Base-by-base conservation (phyloP, 179 eudicot species). In the Dionaea muscipula region DNA sequence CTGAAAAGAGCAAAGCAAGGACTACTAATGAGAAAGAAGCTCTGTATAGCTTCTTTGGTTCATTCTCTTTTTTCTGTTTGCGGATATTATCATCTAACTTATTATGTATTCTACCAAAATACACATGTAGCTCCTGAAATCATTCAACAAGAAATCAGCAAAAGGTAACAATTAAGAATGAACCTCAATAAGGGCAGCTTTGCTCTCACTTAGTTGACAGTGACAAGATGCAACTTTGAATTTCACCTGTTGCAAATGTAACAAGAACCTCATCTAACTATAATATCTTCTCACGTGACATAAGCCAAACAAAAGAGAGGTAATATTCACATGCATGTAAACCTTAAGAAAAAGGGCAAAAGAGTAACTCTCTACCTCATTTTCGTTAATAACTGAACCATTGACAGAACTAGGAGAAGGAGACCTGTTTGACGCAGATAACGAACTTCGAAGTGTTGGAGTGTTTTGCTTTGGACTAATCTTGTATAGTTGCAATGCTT, bases 101-200 rank as follows among this genome's bases (percentile, higher is more conserved):
- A n/a, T n/a, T n/a, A n/a, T n/a, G n/a, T n/a, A n/a, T n/a, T n/a
- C n/a, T n/a, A n/a, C n/a, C n/a, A n/a, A n/a, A n/a, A n/a, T n/a
- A n/a, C n/a, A n/a, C n/a, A n/a, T n/a, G n/a, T n/a, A n/a, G n/a
- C n/a, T n/a, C n/a, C n/a, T n/a, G n/a, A n/a, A n/a, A n/a, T n/a
- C n/a, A n/a, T n/a, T n/a, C n/a, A n/a, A n/a, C n/a, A n/a, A n/a
- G n/a, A 24, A 10, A 21, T 45, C n/a, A 13, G 35, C 24, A 51
- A 27, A 65, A 28, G 43, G 11, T 26, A 53, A 43, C 59, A 50
- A 52, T 33, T 56, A 27, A 57, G 53, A 56, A 62, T 27, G 31
- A 57, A 90, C 97, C 97, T 86, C 94, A 10, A 62, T 62, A 57
- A 86, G 75, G 61, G 97, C 95, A 54, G 78, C 83, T 78, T 75